Evolutionary conservation across 2,329 filamentous ascomycete genomes (phyloP).

Genomic region (Venturia asperata): DNA sequence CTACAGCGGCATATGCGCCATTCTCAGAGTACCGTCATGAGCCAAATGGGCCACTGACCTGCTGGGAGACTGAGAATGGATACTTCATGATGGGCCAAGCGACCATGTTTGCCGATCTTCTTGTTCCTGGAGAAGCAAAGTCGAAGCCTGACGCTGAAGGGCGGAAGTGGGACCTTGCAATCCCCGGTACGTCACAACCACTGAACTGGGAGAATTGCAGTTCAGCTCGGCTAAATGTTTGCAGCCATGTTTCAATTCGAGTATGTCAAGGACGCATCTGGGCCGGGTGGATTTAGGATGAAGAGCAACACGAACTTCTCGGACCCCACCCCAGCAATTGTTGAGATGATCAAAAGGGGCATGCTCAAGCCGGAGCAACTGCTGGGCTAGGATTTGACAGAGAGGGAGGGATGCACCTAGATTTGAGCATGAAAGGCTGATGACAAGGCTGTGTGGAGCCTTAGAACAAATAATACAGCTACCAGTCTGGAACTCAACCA

Average conservation of each 20-base stretch:
- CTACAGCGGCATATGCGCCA: constrained; percentile 24
- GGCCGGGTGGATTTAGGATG: constrained; percentile 15
- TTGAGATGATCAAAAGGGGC: constrained; percentile 58
- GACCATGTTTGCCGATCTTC: constrained; percentile 23
- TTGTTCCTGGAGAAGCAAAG: constrained; percentile 22
- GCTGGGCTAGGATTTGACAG: constrained; percentile 5
- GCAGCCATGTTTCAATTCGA: constrained; percentile 23
- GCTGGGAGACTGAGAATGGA: constrained; percentile 24
- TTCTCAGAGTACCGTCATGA: constrained; percentile 25
- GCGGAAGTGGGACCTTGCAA: constrained; percentile 26
- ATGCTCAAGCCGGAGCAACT: constrained; percentile 20
- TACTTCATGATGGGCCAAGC: constrained; percentile 26
- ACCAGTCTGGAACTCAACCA: too few relatives aligned
- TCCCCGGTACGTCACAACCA: constrained; percentile 18
- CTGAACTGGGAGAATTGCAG: neutral
- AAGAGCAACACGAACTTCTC: constrained; percentile 53
- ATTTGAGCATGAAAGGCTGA: constrained; percentile 5
- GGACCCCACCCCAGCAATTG: constrained; percentile 69
- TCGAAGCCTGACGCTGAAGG: constrained; percentile 22
- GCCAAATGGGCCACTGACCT: constrained; percentile 21
- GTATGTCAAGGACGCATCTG: constrained; percentile 24
- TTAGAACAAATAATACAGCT: neutral
- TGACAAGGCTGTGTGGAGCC: constrained; percentile 1
- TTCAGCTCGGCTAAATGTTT: neutral
- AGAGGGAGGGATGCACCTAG: neutral